Evolutionary conservation across 1,284 basidiomycete genomes (phyloP).

Genomic region (Butyriboletus appendiculatus): DNA sequence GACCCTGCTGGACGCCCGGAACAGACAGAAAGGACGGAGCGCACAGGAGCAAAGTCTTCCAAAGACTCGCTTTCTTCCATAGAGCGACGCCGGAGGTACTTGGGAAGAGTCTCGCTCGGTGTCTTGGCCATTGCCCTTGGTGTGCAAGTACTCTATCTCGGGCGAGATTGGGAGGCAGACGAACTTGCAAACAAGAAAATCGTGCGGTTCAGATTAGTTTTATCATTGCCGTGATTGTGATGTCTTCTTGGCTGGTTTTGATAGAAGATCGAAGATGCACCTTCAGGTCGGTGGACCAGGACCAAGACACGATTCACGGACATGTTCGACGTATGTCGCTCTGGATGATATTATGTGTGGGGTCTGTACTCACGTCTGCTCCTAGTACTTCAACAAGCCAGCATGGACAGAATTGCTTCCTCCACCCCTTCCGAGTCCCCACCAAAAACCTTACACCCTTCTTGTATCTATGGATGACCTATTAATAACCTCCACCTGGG

Average conservation of each 20-base stretch:
- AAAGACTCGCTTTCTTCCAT: conserved; percentile 71
- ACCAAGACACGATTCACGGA: conserved; percentile 59
- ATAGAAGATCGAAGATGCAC: conserved; percentile 57
- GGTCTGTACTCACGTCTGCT: not conserved
- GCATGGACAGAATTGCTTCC: conserved; percentile 92
- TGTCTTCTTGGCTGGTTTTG: conserved; percentile 9
- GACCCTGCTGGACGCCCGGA: conserved; percentile 44
- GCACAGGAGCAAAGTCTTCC: conserved; percentile 73
- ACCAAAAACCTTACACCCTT: conserved; percentile 91
- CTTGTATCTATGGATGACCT: conserved; percentile 93
- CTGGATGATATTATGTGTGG: not conserved
- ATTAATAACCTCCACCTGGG: conserved; percentile 91
- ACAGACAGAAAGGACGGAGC: conserved; percentile 25
- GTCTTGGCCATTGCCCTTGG: conserved; percentile 52
- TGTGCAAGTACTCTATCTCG: conserved; percentile 50
- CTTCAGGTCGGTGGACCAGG: conserved; percentile 60
- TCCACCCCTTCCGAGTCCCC: conserved; percentile 80
- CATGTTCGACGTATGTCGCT: conserved; percentile 59
- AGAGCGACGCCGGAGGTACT: conserved; percentile 61
- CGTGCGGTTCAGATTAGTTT: conserved; percentile 38
- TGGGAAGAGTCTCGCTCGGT: conserved; percentile 56
- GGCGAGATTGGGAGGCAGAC: conserved; percentile 60
- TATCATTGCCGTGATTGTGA: conserved; percentile 15
- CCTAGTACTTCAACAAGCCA: conserved; percentile 90
- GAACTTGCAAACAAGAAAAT: conserved; percentile 54